Conservation (phyloP, 768 basidiomycete genomes). For the Saitozyma podzolica region DNA sequence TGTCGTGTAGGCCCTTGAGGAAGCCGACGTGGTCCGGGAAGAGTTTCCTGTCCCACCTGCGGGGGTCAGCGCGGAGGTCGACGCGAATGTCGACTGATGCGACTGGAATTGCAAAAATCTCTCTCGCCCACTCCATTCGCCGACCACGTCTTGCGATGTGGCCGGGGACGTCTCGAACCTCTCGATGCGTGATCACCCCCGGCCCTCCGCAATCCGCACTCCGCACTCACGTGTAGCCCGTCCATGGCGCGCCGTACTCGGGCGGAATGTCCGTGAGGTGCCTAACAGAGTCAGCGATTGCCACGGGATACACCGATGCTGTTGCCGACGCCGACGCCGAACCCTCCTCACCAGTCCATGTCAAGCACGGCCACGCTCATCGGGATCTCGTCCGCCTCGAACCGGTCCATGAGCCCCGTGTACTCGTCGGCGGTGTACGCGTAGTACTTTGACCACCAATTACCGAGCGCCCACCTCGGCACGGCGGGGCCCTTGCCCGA, state of each 20-base stretch:
- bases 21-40: constrained; percentile 36
- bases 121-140: too few relatives aligned
- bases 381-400: constrained; percentile 31
- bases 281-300: constrained; percentile 9
- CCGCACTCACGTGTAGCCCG: constrained; percentile 30
- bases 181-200: too few relatives aligned
- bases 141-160: too few relatives aligned
- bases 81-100: background rate
- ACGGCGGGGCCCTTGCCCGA: constrained; percentile 25
- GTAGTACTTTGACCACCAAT: constrained; percentile 40
- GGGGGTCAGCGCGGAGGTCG: background rate
- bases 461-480: constrained; percentile 33
- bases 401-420: constrained; percentile 30
- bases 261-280: constrained; percentile 21
- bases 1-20: constrained; percentile 32
- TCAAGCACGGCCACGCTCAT: constrained; percentile 33
- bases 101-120: too few relatives aligned
- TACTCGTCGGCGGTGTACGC: constrained; percentile 29
- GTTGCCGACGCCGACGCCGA: too few relatives aligned
- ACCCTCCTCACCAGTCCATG: constrained; percentile 33
- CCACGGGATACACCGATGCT: too few relatives aligned
- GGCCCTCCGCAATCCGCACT: too few relatives aligned
- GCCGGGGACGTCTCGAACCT: too few relatives aligned
- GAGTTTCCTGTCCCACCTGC: constrained; percentile 33
- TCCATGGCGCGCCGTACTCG: constrained; percentile 32